Evolutionary conservation across 1,284 basidiomycete genomes (phyloP).

Genomic region (Cystobasidiaceae sp.): DNA sequence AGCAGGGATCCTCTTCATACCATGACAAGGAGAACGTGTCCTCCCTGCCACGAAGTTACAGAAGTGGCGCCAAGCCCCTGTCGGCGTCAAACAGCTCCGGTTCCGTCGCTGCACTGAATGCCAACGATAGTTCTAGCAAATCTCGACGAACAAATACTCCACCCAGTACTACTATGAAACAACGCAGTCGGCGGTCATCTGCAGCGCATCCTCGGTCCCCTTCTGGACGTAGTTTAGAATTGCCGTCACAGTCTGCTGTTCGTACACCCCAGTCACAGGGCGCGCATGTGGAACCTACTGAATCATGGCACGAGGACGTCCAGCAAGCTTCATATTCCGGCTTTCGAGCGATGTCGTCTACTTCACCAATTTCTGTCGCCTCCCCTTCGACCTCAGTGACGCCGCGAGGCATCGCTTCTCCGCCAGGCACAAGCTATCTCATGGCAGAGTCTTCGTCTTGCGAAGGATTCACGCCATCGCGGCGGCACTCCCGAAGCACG

Average conservation of each 20-base stretch:
- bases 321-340: no score
- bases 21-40: not conserved
- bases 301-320: not conserved
- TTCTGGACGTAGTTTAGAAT: not conserved
- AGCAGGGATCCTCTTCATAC: not conserved
- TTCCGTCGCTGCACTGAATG: not conserved
- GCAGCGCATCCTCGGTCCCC: constrained; percentile 12
- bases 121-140: not conserved
- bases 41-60: not conserved
- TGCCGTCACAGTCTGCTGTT: no score
- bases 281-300: not conserved
- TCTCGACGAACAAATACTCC: not conserved
- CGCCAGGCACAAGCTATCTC: no score
- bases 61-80: not conserved
- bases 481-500: no score
- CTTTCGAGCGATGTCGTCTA: no score
- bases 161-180: not conserved
- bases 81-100: not conserved
- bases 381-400: not conserved
- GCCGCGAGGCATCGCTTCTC: no score
- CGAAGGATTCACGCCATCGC: no score
- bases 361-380: no score
- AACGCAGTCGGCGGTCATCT: constrained; percentile 1
- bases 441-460: no score
- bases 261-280: not conserved